Evolutionary conservation across 176 grass and related monocot genomes (phyloP).

Genomic region (Oryza coarctata): DNA sequence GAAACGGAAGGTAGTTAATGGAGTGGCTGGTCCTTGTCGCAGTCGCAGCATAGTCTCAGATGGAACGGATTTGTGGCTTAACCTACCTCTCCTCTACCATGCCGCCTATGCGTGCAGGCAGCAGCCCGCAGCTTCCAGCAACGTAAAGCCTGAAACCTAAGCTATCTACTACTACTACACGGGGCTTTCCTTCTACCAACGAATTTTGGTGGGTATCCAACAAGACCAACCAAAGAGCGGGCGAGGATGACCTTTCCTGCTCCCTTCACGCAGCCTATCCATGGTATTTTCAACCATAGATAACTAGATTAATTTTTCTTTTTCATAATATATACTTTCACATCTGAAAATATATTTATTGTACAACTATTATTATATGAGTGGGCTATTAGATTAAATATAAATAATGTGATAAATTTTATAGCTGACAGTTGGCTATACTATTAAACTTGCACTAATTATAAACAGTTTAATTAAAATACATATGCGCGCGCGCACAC

Average conservation of each 20-base stretch:
- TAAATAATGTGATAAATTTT: no score
- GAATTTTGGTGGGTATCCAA: background rate
- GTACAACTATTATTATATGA: no score
- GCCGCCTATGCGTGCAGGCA: background rate
- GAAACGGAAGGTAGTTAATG: constrained; percentile 25
- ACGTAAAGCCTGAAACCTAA: constrained; percentile 1
- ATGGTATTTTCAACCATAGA: no score
- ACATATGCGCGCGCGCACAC: no score
- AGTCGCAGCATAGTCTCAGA: constrained; percentile 1
- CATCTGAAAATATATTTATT: no score
- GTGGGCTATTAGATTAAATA: no score
- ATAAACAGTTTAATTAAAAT: no score
- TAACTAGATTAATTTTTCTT: no score
- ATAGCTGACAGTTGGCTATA: no score
- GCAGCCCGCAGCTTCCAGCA: background rate
- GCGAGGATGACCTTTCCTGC: background rate
- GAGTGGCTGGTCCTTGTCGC: background rate
- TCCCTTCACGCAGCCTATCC: background rate
- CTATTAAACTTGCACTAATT: no score
- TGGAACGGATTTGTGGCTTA: background rate
- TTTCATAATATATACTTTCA: no score
- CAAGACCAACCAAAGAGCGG: background rate
- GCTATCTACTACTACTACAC: background rate
- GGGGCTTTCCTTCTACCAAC: background rate
- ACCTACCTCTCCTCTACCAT: background rate